Percentiles rank a stretch among this genome's conserved stretches.
phyloP scores from a whole-genome alignment of 176 grass and related monocot species.

The Eleusine coracana region DNA sequence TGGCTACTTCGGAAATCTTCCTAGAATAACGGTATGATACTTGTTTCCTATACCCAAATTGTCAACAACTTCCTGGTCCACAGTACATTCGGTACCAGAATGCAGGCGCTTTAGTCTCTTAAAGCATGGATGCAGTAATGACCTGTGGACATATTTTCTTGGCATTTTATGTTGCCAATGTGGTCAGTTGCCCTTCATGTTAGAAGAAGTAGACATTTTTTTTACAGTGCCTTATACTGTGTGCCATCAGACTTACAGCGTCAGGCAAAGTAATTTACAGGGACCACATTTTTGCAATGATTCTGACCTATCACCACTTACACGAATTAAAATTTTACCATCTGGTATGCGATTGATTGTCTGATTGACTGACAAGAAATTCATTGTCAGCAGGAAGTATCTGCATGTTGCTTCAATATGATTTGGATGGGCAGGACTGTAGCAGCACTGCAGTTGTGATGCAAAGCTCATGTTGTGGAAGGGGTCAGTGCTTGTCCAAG shows the following conservation, averaged over 20 bases:
- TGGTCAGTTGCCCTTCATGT: neutral
- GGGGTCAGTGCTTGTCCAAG: slow-evolving; percentile 14
- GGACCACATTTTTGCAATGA: slow-evolving; percentile 15
- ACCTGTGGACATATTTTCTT: neutral
- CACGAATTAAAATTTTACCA: neutral
- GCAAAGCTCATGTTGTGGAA: slow-evolving; percentile 5
- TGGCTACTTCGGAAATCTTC: slow-evolving; percentile 76
- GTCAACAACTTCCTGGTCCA: slow-evolving; percentile 15
- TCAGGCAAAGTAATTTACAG: slow-evolving; percentile 30
- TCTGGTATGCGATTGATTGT: neutral
- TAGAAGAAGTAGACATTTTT: slow-evolving; percentile 31
- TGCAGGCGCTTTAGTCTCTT: neutral
- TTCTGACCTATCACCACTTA: neutral
- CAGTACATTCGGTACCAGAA: slow-evolving; percentile 11
- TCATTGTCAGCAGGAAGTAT: slow-evolving; percentile 27
- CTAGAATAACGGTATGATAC: slow-evolving; percentile 52
- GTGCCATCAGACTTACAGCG: neutral
- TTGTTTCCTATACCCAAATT: slow-evolving; percentile 3
- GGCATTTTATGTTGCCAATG: neutral
- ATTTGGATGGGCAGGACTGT: slow-evolving; percentile 1
- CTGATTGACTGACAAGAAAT: slow-evolving; percentile 11
- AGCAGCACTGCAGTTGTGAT: slow-evolving; percentile 10
- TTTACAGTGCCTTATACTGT: slow-evolving; percentile 11
- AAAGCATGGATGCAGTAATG: slow-evolving; percentile 22
- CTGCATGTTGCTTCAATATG: slow-evolving; percentile 18